phyloP scores from a whole-genome alignment of 768 basidiomycete genomes.

The Rhizopogon vinicolor region DNA sequence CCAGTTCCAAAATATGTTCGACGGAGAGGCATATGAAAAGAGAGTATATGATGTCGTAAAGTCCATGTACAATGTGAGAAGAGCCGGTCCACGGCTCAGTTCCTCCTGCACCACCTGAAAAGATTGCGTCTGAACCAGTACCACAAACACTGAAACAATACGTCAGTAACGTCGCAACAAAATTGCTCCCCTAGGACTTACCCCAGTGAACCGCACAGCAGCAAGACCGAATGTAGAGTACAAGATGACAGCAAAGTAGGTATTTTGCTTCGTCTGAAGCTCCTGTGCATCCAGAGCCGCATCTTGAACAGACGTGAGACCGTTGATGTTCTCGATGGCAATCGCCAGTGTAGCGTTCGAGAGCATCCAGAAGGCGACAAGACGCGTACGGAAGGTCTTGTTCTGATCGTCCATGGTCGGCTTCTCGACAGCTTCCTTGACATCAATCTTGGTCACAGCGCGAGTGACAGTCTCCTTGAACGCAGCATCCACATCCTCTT shows the following conservation, averaged over 20 bases:
- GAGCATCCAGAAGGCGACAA: conserved; percentile 82
- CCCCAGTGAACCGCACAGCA: conserved; percentile 69
- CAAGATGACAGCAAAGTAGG: conserved; percentile 74
- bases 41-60: conserved; percentile 26
- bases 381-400: conserved; percentile 88
- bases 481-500: conserved; percentile 84
- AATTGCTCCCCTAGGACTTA: conserved; percentile 33
- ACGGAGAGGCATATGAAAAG: conserved; percentile 14
- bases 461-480: conserved; percentile 92
- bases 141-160: conserved; percentile 58
- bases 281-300: conserved; percentile 34
- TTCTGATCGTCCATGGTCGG: conserved; percentile 88
- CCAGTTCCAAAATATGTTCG: conserved; percentile 13
- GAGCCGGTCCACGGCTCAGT: conserved; percentile 32
- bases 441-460: conserved; percentile 70
- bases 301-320: conserved; percentile 40
- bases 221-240: conserved; percentile 77
- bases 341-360: conserved; percentile 66
- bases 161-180: not conserved
- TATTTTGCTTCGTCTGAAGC: conserved; percentile 45
- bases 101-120: conserved; percentile 76
- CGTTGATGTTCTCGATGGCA: conserved; percentile 72
- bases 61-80: conserved; percentile 6
- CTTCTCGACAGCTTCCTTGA: conserved; percentile 65
- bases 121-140: conserved; percentile 83